Conservation (phyloP, 1,284 basidiomycete genomes). For the Cutaneotrichosporon cutaneum region DNA sequence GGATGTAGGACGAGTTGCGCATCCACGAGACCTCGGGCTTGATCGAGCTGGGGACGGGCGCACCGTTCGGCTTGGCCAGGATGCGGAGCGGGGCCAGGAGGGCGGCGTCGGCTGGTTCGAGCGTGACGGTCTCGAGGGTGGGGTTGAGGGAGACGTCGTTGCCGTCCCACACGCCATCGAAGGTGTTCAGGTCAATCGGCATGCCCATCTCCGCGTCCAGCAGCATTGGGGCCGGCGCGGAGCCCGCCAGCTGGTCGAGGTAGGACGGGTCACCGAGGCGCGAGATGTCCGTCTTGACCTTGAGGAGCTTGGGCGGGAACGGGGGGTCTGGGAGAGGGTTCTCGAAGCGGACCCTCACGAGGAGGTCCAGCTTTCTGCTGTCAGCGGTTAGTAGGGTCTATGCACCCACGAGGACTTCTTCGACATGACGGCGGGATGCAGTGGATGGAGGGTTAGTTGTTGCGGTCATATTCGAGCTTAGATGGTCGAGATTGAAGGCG, state of each 20-base stretch:
- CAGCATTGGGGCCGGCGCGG: constrained; percentile 82
- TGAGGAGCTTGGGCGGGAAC: constrained; percentile 88
- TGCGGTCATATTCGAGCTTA: background rate
- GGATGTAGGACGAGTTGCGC: constrained; percentile 81
- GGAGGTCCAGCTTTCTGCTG: constrained; percentile 61
- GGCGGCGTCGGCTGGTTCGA: constrained; percentile 38
- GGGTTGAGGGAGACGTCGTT: constrained; percentile 68
- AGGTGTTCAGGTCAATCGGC: constrained; percentile 81
- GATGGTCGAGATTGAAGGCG: background rate
- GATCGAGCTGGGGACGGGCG: constrained; percentile 11
- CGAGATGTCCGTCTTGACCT: constrained; percentile 75
- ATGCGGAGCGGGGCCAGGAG: constrained; percentile 39
- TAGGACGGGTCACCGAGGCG: constrained; percentile 84
- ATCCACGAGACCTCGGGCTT: constrained; percentile 75
- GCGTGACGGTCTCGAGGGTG: constrained; percentile 62
- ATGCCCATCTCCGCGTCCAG: constrained; percentile 92
- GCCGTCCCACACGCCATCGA: constrained; percentile 79
- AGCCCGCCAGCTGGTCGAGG: constrained; percentile 72
- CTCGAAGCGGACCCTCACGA: constrained; percentile 85
- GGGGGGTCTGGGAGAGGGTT: constrained; percentile 91
- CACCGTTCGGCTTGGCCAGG: constrained; percentile 11
- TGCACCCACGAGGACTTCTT: constrained; percentile 37
- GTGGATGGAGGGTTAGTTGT: background rate
- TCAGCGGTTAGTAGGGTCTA: background rate
- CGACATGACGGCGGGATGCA: constrained; percentile 25